These are phyloP conservation scores for Lithocarpus polystachyus DNA, from an alignment of 306 rosid species.

Conservation along the genomic window DNA sequence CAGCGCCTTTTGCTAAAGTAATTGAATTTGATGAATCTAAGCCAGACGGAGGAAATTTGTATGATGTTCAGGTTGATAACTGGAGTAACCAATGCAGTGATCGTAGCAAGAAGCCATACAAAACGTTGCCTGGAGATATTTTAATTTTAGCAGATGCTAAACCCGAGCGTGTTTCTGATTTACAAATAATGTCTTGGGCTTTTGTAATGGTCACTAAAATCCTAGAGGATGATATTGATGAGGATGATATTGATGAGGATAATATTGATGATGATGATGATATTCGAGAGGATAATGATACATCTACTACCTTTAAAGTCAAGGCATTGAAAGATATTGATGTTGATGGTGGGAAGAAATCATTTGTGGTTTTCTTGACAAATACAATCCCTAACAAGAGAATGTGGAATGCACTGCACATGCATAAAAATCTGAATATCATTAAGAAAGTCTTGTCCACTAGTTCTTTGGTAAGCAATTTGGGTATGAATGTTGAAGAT, in stretches of 20 bases:
- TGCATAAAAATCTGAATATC: constrained; percentile 28
- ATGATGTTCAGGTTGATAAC: constrained; percentile 31
- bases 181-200: constrained; percentile 49
- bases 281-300: constrained; percentile 7
- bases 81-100: constrained; percentile 52
- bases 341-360: constrained; percentile 2
- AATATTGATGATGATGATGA: constrained; percentile 24
- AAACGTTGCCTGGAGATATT: constrained; percentile 63
- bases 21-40: constrained; percentile 23
- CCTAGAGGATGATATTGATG: constrained; percentile 25
- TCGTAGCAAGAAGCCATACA: constrained; percentile 54
- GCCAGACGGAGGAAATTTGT: constrained; percentile 13
- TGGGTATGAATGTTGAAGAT: not conserved
- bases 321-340: constrained; percentile 38
- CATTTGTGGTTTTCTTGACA: constrained; percentile 43
- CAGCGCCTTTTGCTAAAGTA: constrained; percentile 50
- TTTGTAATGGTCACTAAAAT: constrained; percentile 38
- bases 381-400: constrained; percentile 45
- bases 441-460: constrained; percentile 35
- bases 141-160: constrained; percentile 53
- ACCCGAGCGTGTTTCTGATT: constrained; percentile 44
- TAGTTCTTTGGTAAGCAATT: constrained; percentile 40
- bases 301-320: constrained; percentile 40
- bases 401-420: constrained; percentile 58
- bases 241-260: constrained; percentile 36